Evolutionary conservation across 139 green algal genomes (phyloP).

Genomic region (Haematococcus sp.): DNA sequence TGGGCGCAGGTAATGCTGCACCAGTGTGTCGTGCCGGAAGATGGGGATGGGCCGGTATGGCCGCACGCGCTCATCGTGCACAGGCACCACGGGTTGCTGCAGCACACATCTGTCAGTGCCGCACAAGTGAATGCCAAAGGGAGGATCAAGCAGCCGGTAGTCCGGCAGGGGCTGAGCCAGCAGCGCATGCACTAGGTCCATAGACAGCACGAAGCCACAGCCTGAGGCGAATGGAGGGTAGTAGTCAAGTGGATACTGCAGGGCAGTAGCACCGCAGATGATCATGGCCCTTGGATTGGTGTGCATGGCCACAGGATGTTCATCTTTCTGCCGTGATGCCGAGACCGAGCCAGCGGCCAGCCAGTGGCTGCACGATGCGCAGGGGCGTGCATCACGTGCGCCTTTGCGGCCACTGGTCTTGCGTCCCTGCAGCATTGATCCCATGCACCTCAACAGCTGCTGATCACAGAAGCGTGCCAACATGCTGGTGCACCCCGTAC

Average conservation of each 20-base stretch:
- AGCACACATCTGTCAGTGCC: conserved; percentile 43
- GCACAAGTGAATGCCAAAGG: conserved; percentile 68
- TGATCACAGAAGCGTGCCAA: no score
- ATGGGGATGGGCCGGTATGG: conserved; percentile 59
- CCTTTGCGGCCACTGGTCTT: no score
- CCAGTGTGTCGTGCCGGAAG: conserved; percentile 44
- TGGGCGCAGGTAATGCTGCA: conserved; percentile 59
- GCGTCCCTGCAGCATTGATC: no score
- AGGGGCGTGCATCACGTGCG: no score
- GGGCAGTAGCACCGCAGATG: background rate
- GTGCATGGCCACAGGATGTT: no score
- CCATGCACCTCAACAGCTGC: no score
- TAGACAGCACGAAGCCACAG: conserved; percentile 61
- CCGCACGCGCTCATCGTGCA: conserved; percentile 57
- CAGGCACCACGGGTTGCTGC: conserved; percentile 37
- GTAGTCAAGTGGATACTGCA: conserved; percentile 58
- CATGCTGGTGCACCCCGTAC: no score
- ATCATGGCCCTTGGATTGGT: no score
- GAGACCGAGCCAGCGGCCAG: no score
- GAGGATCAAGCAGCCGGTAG: conserved; percentile 63
- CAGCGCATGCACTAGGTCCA: conserved; percentile 52
- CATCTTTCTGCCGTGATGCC: no score
- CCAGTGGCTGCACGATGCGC: no score
- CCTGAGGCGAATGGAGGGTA: conserved; percentile 66
- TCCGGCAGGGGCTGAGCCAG: conserved; percentile 48